Evolutionary conservation across 2,329 filamentous ascomycete genomes (phyloP), one percentile per base, ranked within the genome.

Genomic region (Pseudogymnoascus sp.): DNA sequence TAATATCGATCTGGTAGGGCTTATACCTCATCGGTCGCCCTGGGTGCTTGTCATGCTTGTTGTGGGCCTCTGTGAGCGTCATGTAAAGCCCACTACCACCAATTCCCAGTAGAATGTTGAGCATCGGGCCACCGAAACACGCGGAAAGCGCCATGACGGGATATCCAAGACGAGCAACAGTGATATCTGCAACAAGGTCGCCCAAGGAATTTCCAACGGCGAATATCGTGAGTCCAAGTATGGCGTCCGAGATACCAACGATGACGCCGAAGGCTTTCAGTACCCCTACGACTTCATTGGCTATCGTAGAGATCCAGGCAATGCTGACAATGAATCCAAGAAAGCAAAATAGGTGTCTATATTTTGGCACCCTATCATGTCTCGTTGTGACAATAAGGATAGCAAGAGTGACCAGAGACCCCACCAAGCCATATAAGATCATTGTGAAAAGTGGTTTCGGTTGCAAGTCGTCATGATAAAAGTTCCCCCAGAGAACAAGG

Each of bases 41-140:
- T 0, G 89, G 89, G 67, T 92, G 85, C 65, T 86, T 85, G 26
- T 76, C 73, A 62, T 89, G 83, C 58, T 78, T 78, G 63, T 82
- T 78, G 66, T 87, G 82, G 15, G 87, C 88, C 30, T 83, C 80
- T 59, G 81, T 80, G 13, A 95, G 79, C 60, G 89, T 92, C 81
- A 96, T 94, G 71, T 92, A 95, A 37, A 90, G 81, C 13, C 94
- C 94, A 23, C 88, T 89, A 3, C 97, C 78, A n/a, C 94, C 94
- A 58, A 99, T 92, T 0, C 94, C 94, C 3, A 99, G 82, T 0
- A 99, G 76, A 63, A 99, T 99, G 68, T 99, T 99, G 38, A 99
- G 82, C 90, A 99, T 92, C 0, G 94, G 94, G 0, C 94, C 95
- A n/a, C 94, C 94, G 71, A 99, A 96, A 71, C 94, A 99, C 3